Evolutionary conservation across 108 stramenopile species (phyloP), one percentile per base, ranked within the genome.

Genomic region (Cyclostephanos tholiformis): DNA sequence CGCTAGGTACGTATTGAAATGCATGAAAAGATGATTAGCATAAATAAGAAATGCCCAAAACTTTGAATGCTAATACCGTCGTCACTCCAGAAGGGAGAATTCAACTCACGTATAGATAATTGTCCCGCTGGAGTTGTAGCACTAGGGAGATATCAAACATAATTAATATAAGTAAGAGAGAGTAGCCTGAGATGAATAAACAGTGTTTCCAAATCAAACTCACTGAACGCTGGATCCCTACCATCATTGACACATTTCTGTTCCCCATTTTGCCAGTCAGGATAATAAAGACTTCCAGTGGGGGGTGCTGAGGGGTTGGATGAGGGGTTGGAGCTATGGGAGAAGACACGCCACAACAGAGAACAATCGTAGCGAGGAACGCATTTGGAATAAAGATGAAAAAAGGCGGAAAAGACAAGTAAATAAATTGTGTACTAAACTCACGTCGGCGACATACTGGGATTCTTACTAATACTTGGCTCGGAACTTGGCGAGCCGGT

Each of bases 161-260:
- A 32, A 38, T 39, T 36, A 6, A n/a, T n/a, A 36, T 36, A 36
- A 36, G 36, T 36, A 4, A 36, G 63, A 48, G 19, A 30, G 27
- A 20, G 19, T 20, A 52, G 29, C 14, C 13, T 23, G 32, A n/a
- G n/a, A n/a, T n/a, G n/a, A n/a, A n/a, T 26, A 63, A 63, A 6
- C 3, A 13, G 17, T 63, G 11, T 50, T 67, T 52, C 49, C 20
- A 6, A 36, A 36, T 36, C 4, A 6, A 36, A 36, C 36, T 36
- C 36, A 36, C 36, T 79, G 49, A 72, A 79, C 14, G 32, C 65
- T 29, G 78, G 78, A 41, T 69, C 63, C 22, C 22, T 49, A 10
- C 78, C 78, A 48, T 79, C 78, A 49, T 79, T 79, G 4, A 69
- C 23, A 27, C 76, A 77, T 3, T 53, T 52, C 57, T 77, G 77